Evolutionary conservation across 1,284 basidiomycete genomes (phyloP).

Genomic region (Microstroma glucosiphilum): DNA sequence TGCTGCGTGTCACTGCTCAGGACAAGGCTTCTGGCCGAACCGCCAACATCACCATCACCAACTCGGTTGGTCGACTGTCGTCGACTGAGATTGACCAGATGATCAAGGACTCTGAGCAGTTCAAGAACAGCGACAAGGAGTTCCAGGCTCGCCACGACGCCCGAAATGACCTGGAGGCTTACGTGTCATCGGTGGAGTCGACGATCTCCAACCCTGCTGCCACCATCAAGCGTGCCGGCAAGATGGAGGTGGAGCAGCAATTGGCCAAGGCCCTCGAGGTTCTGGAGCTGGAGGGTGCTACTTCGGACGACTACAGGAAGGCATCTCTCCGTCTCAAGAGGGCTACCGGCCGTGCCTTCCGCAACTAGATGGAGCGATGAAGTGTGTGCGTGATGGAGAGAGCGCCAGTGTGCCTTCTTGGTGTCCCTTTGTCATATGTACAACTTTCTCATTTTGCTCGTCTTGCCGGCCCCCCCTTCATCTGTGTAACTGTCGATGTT

Average conservation of each 20-base stretch:
- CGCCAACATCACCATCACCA: constrained; percentile 51
- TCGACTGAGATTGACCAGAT: constrained; percentile 51
- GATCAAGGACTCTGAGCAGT: constrained; percentile 51
- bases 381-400: not conserved
- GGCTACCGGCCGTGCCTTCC: constrained; percentile 4
- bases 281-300: constrained; percentile 48
- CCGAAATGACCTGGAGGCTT: constrained; percentile 49
- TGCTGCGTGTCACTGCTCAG: constrained; percentile 48
- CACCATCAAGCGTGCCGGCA: constrained; percentile 47
- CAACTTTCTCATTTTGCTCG: not conserved
- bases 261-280: constrained; percentile 51
- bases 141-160: constrained; percentile 51
- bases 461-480: too few species aligned
- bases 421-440: not conserved
- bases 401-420: not conserved
- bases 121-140: constrained; percentile 51
- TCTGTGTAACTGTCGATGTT: too few species aligned
- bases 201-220: constrained; percentile 48
- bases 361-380: constrained; percentile 4
- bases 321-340: constrained; percentile 48
- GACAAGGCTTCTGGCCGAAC: constrained; percentile 50
- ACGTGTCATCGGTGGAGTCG: constrained; percentile 48
- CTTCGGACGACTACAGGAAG: constrained; percentile 48
- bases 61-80: constrained; percentile 48
- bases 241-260: constrained; percentile 51